Base-by-base conservation (phyloP, 2,329 filamentous ascomycete species). In the Peltaster fructicola region DNA sequence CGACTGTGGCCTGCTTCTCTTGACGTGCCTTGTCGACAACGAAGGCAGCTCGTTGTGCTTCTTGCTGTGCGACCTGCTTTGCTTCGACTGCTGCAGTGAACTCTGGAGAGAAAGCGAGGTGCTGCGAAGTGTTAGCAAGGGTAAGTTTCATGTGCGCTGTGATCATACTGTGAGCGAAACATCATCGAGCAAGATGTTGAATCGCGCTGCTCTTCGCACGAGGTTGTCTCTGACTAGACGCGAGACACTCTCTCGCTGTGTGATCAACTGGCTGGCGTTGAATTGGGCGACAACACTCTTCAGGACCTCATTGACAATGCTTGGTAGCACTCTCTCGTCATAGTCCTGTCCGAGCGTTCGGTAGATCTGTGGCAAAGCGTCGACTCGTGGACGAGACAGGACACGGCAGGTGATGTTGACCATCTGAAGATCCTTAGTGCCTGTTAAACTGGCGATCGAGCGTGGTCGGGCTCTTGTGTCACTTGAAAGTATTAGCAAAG, bases 341-440 rank as follows among this genome's bases (percentile, higher is more conserved):
- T 95, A 98, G 57, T 98, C 88, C 29, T 73, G 74, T 27, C 88
- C 88, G 17, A 98, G 67, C 1, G 88, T 98, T 38, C 88, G 69
- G 66, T 95, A 98, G 47, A 98, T 98, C 58, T 92, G 81, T 10
- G 88, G 88, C 20, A 98, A 70, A 15, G 84, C 78, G 38, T 79
- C 72, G 45, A 98, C 62, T 30, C 82, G 72, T 29, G 88, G 88
- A 43, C 82, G 67, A 30, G 85, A 93, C 26, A 98, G 78, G 30
- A 98, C 88, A 79, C 88, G 85, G 58, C 88, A 98, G 48, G 85
- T 98, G 52, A 98, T 95, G 68, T 98, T 98, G 50, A 95, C 88
- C 88, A 98, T 98, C 63, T 98, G 88, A 56, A 98, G 61, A 57
- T 98, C 88, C 65, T 98, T 98, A 48, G 88, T 98, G 42, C 88